phyloP scores from a whole-genome alignment of 305 asterid genomes.

The Withania somnifera region DNA sequence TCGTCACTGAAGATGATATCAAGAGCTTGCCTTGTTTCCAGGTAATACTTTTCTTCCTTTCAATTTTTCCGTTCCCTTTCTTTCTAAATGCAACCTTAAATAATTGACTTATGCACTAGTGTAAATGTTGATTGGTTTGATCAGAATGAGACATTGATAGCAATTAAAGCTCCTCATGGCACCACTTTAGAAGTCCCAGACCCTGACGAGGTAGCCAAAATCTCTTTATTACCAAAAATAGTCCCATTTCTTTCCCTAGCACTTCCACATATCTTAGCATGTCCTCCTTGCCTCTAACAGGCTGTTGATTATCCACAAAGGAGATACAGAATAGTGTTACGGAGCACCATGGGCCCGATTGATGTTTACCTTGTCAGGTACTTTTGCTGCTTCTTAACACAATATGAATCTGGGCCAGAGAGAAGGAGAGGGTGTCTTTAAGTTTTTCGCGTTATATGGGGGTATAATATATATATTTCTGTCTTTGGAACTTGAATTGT shows the following conservation, averaged over 20 bases:
- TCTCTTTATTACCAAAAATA: neutral
- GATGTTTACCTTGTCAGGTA: slow-evolving; percentile 96
- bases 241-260: neutral
- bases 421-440: neutral
- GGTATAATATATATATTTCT: neutral
- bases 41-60: slow-evolving; percentile 25
- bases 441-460: neutral
- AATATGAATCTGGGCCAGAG: neutral
- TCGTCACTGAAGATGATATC: slow-evolving; percentile 82
- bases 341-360: slow-evolving; percentile 93
- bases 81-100: neutral
- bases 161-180: slow-evolving; percentile 93
- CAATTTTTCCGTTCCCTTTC: neutral
- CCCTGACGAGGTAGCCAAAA: slow-evolving; percentile 68
- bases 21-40: slow-evolving; percentile 74
- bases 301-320: slow-evolving; percentile 90
- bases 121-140: neutral
- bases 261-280: neutral
- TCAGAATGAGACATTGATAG: slow-evolving; percentile 87
- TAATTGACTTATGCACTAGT: neutral
- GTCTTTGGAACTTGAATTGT: neutral
- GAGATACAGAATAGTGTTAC: slow-evolving; percentile 77
- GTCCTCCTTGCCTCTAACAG: slow-evolving; percentile 20
- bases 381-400: neutral
- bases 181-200: slow-evolving; percentile 92